Base-by-base conservation (phyloP, 2,329 filamentous ascomycete genomes). In the Cordyceps javanica region DNA sequence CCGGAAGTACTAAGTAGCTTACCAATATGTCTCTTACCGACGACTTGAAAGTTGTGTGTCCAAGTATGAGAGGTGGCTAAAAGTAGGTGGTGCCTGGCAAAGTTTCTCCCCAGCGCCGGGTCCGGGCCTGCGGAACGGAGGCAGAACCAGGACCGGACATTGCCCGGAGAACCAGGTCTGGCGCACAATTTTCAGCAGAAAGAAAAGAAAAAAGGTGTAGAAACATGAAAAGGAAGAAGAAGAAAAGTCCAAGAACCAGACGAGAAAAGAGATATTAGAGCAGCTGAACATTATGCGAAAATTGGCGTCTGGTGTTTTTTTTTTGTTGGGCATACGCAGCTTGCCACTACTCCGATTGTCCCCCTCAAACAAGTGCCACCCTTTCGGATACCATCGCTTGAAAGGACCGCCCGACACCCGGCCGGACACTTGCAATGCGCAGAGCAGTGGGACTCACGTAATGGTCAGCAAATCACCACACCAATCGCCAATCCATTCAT, bases 371-470 rank as follows among this genome's bases (percentile, higher is more conserved):
- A n/a, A n/a, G 50, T 34, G 38, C 25, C 50, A 53, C 26, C 50
- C 38, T 42, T 53, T 53, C 50, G 50, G 50, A 53, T 53, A 53
- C 11, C 50, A 53, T 53, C 50, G 50, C 50, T 53, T 53, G 44
- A 26, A 26, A n/a, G 14, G 7, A 38, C 36, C 16, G 36, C 36
- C 14, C 4, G 36, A 4, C 36, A 16, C 21, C n/a, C 19, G 39
- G 6, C 30, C 30, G 30, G 6, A 6, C 30, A 11, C 30, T 11
- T 11, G 30, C 30, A 11, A 6, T 11, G 30, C 30, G 30, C 30
- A 32, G 30, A 32, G 26, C 26, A 13, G 44, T 30, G 44, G 44
- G 44, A 2, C 44, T 46, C 25, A n/a, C 2, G n/a, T 30, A 46
- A 30, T 30, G 28, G 19, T 46, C 9, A 46, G 44, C 28, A 50